These are phyloP conservation scores for Lizonia empirigonia DNA, from an alignment of 2,329 filamentous ascomycete genomes.

Conservation along the genomic window DNA sequence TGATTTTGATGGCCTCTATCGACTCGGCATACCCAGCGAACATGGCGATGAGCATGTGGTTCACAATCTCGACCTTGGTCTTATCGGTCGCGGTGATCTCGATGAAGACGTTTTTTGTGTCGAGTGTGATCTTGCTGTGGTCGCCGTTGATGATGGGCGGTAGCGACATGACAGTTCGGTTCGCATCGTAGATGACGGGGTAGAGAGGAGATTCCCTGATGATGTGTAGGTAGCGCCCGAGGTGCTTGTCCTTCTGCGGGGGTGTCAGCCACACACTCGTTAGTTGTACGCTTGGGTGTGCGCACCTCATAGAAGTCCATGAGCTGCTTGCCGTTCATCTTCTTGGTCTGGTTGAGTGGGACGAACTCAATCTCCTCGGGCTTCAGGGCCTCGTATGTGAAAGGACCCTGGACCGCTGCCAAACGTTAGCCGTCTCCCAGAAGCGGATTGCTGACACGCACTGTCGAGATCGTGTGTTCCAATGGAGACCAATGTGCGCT, in stretches of 20 bases:
- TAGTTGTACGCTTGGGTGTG: background rate
- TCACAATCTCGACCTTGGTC: constrained; percentile 95
- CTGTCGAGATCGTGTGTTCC: constrained; percentile 95
- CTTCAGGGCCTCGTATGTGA: constrained; percentile 91
- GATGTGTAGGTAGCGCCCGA: constrained; percentile 90
- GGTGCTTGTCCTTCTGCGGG: constrained; percentile 79
- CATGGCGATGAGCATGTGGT: constrained; percentile 96
- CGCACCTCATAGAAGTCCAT: constrained; percentile 86
- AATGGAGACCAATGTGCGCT: constrained; percentile 93
- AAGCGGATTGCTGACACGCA: constrained; percentile 17
- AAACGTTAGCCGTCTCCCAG: constrained; percentile 22
- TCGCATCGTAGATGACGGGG: constrained; percentile 91
- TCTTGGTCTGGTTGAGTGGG: constrained; percentile 87
- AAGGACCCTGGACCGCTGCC: constrained; percentile 78
- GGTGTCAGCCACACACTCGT: constrained; percentile 15
- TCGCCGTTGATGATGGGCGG: constrained; percentile 98
- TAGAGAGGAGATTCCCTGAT: constrained; percentile 93
- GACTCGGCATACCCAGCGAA: constrained; percentile 95
- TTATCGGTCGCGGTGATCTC: constrained; percentile 95
- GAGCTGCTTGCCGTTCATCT: constrained; percentile 84
- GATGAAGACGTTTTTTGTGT: constrained; percentile 94
- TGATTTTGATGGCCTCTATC: constrained; percentile 89
- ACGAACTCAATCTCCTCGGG: constrained; percentile 92
- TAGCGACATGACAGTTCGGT: constrained; percentile 85
- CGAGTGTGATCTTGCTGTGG: constrained; percentile 90